These are phyloP conservation scores for Crithidia brevicula DNA, from an alignment of 208 protist species.

Conservation along the genomic window DNA sequence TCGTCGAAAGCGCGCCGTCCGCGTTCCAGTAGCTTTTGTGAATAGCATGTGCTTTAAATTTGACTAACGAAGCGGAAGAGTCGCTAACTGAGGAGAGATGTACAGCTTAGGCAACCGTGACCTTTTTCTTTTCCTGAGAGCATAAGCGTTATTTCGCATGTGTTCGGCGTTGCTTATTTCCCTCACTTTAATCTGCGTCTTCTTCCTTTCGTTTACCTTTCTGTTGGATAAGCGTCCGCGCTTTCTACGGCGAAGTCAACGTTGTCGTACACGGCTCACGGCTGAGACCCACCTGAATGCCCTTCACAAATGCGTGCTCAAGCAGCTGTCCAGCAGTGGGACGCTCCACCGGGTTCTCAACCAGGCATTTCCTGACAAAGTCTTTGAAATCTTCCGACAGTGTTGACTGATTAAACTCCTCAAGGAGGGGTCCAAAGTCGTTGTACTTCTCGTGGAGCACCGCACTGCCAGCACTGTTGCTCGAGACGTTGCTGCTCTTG, in stretches of 20 bases:
- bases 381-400: slow-evolving; percentile 54
- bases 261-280: neutral
- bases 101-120: too few relatives aligned
- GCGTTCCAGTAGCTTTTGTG: too few relatives aligned
- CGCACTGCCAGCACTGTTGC: neutral
- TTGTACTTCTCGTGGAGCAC: slow-evolving; percentile 20
- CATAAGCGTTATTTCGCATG: too few relatives aligned
- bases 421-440: slow-evolving; percentile 57
- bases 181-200: too few relatives aligned
- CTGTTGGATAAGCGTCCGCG: too few relatives aligned
- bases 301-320: slow-evolving; percentile 61
- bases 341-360: slow-evolving; percentile 53
- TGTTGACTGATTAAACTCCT: slow-evolving; percentile 43
- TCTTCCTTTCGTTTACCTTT: too few relatives aligned
- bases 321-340: slow-evolving; percentile 61
- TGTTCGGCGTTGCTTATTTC: too few relatives aligned
- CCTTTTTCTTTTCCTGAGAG: too few relatives aligned
- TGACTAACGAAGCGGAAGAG: too few relatives aligned
- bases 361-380: slow-evolving; percentile 65
- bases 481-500: neutral
- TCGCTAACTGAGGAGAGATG: slow-evolving; percentile 12
- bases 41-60: too few relatives aligned
- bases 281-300: neutral
- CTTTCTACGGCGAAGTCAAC: too few relatives aligned
- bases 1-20: too few relatives aligned